Evolutionary conservation across 805 yeast species (phyloP).

Genomic region (Wickerhamiella vanderwaltii): DNA sequence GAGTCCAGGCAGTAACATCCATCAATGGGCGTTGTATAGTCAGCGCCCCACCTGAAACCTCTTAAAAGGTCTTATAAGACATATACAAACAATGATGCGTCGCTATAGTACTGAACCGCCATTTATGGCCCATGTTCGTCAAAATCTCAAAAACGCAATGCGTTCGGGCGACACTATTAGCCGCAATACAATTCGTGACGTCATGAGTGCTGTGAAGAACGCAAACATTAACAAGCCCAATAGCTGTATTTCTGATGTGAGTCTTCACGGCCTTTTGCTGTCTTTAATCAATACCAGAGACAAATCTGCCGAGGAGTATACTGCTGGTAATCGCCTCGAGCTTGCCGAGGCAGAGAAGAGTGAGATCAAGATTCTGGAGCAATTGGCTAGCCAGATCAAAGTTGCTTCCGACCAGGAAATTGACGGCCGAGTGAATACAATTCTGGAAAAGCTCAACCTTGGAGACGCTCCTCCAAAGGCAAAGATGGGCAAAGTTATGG

Average conservation of each 20-base stretch:
- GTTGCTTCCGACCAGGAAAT: constrained; percentile 39
- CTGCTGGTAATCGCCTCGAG: constrained; percentile 37
- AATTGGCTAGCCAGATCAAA: constrained; percentile 33
- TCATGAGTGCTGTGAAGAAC: constrained; percentile 28
- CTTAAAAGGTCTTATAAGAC: no score
- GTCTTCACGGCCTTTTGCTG: constrained; percentile 33
- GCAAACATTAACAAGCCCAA: constrained; percentile 26
- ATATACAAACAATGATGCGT: not conserved
- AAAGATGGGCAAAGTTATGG: constrained; percentile 19
- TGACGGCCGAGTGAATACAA: constrained; percentile 25
- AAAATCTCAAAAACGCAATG: constrained; percentile 39
- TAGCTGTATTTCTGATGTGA: constrained; percentile 21
- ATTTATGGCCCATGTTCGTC: constrained; percentile 30
- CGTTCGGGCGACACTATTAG: constrained; percentile 31
- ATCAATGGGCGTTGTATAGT: no score
- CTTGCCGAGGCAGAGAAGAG: constrained; percentile 40
- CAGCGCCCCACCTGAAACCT: no score
- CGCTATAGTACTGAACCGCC: constrained; percentile 24
- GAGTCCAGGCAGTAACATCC: constrained; percentile 4
- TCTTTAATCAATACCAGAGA: constrained; percentile 32
- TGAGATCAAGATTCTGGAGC: constrained; percentile 35
- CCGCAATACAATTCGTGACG: constrained; percentile 25
- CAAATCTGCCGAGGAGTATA: constrained; percentile 40
- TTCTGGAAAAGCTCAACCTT: constrained; percentile 16
- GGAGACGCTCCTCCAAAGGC: constrained; percentile 8